Percentiles rank a stretch among this genome's conserved stretches.
Evolutionary conservation across 768 basidiomycete genomes (phyloP).

Genomic region (Psilocybe azurescens): DNA sequence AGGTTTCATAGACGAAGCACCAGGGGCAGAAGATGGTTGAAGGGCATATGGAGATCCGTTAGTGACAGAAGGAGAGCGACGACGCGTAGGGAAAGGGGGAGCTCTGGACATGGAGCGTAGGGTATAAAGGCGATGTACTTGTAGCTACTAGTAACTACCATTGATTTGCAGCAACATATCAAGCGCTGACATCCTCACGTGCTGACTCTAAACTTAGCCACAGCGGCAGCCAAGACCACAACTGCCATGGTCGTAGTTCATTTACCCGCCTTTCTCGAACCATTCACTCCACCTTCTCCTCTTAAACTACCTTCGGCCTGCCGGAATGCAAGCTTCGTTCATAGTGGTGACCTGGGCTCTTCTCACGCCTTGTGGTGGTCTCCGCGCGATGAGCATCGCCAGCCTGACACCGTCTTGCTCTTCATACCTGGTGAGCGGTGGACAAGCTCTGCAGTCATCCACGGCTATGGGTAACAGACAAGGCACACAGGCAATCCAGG

Average conservation of each 20-base stretch:
- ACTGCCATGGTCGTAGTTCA: neutral
- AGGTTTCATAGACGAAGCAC: conserved; percentile 50
- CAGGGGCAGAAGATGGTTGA: conserved; percentile 39
- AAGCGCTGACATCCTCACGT: neutral
- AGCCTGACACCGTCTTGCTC: conserved; percentile 42
- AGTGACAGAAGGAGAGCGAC: conserved; percentile 50
- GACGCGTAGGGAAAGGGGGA: conserved; percentile 61
- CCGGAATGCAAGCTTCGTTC: conserved; percentile 42
- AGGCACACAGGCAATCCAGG: conserved; percentile 56
- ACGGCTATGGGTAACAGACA: conserved; percentile 5
- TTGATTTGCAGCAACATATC: too few species aligned
- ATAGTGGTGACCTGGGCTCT: conserved; percentile 40
- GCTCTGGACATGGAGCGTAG: conserved; percentile 56
- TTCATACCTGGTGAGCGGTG: conserved; percentile 52
- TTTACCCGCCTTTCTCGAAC: conserved; percentile 37
- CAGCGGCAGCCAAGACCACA: neutral
- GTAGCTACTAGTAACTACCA: too few species aligned
- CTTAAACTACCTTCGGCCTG: conserved; percentile 14
- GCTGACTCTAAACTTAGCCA: conserved; percentile 5
- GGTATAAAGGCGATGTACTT: neutral
- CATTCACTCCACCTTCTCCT: conserved; percentile 20
- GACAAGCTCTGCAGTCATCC: neutral
- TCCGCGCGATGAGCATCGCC: conserved; percentile 22
- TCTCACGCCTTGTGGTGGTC: conserved; percentile 63
- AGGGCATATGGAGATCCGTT: conserved; percentile 44